Base-by-base conservation (phyloP, 2,329 filamentous ascomycete species). In the Diaporthe batatas region DNA sequence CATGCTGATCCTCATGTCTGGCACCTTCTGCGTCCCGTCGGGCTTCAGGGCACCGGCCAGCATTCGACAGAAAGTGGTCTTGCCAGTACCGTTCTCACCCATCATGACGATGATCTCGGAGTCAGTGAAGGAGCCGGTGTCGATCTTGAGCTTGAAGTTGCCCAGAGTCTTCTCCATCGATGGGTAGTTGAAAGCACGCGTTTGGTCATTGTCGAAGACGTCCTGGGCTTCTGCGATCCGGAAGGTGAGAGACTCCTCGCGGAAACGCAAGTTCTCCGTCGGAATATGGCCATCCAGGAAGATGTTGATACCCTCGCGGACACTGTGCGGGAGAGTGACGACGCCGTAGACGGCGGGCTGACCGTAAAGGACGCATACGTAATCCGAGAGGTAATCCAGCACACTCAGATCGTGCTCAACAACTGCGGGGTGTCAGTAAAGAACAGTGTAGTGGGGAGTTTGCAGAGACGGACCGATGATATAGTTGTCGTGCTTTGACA, bases 101-200 rank as follows among this genome's bases (percentile, higher is more conserved):
- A 99, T 98, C 94, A 99, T 97, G 84, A 99, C 96, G 72, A 99
- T 91, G 78, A 99, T 99, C 82, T 99, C 96, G 0, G 96, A 99
- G 83, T 99, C 96, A 25, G 96, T 98, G 82, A 99, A 99, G 74
- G 92, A 88, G 78, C 97, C 96, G 32, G 89, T 72, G 59, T 98
- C 93, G 76, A 99, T 91, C 72, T 84, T 89, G 67, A 99, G 90
- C 79, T 93, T 91, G 89, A 99, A 99, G 82, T 89, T 90, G 74
- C 95, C 96, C 49, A 98, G 88, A 0, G 93, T 96, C 90, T 98
- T 98, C 83, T 94, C 89, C 95, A 99, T 98, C 69, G 86, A 86
- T 47, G 96, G 96, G 83, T 98, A 99, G 74, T 84, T 86, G 87
- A 98, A 98, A 65, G 91, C 94, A 79, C 94, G 94, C 67, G 89